Base-by-base conservation (phyloP, 495 filamentous ascomycete genomes). In the Jackrogersella multiformis region DNA sequence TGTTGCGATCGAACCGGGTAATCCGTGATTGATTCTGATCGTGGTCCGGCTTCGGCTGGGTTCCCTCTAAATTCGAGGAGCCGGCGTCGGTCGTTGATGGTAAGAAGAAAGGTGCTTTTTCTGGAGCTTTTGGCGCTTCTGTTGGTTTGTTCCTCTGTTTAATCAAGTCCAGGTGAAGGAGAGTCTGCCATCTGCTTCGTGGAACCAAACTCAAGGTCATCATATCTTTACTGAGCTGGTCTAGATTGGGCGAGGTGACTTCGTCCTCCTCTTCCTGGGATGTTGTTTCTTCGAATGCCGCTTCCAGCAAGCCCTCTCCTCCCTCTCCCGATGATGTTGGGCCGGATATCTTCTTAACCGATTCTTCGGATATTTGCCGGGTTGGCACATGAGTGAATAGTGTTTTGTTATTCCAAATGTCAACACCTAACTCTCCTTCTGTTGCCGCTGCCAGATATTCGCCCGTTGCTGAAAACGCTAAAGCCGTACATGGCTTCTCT, bases 91-190 rank as follows among this genome's bases (percentile, higher is more conserved):
- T 78, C 9, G 91, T 77, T 1, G 92, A 89, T 9, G 93, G 92
- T 12, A 99, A 82, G 81, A 98, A 99, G 80, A 99, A 99, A 1
- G 95, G 95, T 0, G 95, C 93, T 72, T 95, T 97, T 73, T 97
- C 90, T 3, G 96, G 95, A 2, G 87, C 84, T 80, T 98, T 97
- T 23, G 93, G 93, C 0, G 93, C 84, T 77, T 96, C 92, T 67
- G 87, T 94, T 5, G 95, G 96, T 77, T 94, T 97, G 79, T 99
- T 99, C 54, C 95, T 92, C 78, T 90, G 87, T 76, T 89, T 92
- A 74, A 99, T 95, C 38, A 90, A 77, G 70, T 98, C 94, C 5
- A 99, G 85, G 70, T 98, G 89, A 56, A 98, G 79, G 9, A 99
- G 80, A 5, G 90, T 95, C 77, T 98, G 96, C 96, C 96, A 98